A percentile compares a stretch with the other conserved stretches of the same genome.
phyloP scores from a whole-genome alignment of 202 grass and related monocot genomes.

The Panicum hallii region DNA sequence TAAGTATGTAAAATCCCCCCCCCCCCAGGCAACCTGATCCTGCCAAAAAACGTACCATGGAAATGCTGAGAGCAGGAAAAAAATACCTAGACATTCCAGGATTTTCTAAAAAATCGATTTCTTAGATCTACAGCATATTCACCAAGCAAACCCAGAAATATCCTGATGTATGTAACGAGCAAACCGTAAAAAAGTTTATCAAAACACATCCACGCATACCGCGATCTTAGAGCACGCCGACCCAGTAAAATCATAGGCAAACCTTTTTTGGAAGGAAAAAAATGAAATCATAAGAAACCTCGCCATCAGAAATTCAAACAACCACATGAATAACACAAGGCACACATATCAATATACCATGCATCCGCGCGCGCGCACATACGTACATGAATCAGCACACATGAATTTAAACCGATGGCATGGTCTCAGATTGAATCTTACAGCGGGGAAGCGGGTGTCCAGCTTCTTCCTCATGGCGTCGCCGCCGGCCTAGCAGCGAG shows the following conservation, averaged over 20 bases:
- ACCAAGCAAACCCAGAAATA: neutral
- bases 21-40: neutral
- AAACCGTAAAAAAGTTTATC: neutral
- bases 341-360: neutral
- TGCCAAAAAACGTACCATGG: neutral
- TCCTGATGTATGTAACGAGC: neutral
- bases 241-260: neutral
- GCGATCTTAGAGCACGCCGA: neutral
- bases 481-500: neutral
- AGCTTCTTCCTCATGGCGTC: slow-evolving; percentile 95
- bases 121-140: slow-evolving; percentile 3
- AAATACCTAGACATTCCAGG: neutral
- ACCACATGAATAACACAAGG: neutral
- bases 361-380: neutral
- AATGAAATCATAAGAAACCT: neutral
- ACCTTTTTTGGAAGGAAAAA: neutral
- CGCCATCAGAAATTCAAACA: neutral
- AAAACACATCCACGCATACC: neutral
- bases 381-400: neutral
- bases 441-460: slow-evolving; percentile 93
- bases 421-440: slow-evolving; percentile 23
- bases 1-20: no score
- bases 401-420: neutral
- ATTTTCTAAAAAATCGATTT: neutral
- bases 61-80: neutral